These are phyloP conservation scores for Wallacemonas sp. DNA, from an alignment of 208 protist genomes.

Conservation along the genomic window DNA sequence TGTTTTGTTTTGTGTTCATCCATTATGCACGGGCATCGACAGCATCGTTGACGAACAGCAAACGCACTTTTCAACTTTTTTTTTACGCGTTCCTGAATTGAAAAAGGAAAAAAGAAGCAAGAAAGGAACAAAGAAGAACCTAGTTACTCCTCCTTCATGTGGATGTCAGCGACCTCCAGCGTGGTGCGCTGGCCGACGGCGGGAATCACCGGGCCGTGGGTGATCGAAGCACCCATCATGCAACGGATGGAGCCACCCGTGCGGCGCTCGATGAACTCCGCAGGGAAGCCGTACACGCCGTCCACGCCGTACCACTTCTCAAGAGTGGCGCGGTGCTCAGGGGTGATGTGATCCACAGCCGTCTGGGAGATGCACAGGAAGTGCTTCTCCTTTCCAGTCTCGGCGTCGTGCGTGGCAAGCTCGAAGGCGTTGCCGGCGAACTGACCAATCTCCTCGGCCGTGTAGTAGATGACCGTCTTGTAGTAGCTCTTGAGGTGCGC, in stretches of 20 bases:
- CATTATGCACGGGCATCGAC: no score
- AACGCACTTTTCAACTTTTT: background rate
- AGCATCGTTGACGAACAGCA: no score
- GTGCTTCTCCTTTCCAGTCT: constrained; percentile 49
- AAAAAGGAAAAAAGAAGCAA: background rate
- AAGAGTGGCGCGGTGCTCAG: constrained; percentile 38
- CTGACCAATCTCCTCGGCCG: constrained; percentile 47
- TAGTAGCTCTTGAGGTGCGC: constrained; percentile 62
- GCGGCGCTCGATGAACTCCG: constrained; percentile 69
- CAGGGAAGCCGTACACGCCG: constrained; percentile 61
- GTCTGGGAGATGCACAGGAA: constrained; percentile 78
- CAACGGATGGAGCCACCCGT: constrained; percentile 63
- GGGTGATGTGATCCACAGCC: constrained; percentile 37
- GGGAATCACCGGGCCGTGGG: constrained; percentile 52
- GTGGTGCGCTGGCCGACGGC: constrained; percentile 34
- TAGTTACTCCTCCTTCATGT: constrained; percentile 4
- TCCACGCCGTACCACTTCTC: constrained; percentile 70
- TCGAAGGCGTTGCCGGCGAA: constrained; percentile 82
- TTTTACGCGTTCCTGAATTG: background rate
- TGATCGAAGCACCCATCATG: constrained; percentile 53
- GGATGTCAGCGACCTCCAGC: constrained; percentile 39
- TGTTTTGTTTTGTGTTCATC: no score
- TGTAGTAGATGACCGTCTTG: constrained; percentile 65
- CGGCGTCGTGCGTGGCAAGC: constrained; percentile 30
- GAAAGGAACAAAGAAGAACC: no score